These are phyloP conservation scores for Ambispora gerdemannii DNA, from an alignment of 192 early-diverging fungal species.

Conservation along the genomic window DNA sequence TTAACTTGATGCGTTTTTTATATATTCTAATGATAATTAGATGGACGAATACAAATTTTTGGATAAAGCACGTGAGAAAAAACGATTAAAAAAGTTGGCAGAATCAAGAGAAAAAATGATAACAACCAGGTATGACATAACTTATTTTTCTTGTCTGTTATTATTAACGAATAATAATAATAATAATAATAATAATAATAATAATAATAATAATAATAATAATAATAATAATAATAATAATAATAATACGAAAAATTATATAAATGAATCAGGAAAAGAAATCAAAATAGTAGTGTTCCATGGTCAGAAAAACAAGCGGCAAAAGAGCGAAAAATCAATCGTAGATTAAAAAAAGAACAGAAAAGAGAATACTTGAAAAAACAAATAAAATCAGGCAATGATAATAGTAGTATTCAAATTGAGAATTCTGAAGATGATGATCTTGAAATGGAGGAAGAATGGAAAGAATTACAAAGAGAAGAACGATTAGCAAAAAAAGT, in stretches of 20 bases:
- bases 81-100: slow-evolving; percentile 55
- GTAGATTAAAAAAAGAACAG: slow-evolving; percentile 65
- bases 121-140: neutral
- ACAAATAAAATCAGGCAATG: slow-evolving; percentile 37
- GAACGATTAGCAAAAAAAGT: slow-evolving; percentile 59
- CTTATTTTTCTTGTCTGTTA: too few species aligned
- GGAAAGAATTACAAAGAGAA: slow-evolving; percentile 60
- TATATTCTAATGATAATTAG: slow-evolving; percentile 32
- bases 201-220: too few species aligned
- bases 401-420: slow-evolving; percentile 30
- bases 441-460: slow-evolving; percentile 52
- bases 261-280: slow-evolving; percentile 46
- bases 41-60: slow-evolving; percentile 63
- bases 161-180: too few species aligned
- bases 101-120: slow-evolving; percentile 29
- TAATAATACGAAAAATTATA: slow-evolving; percentile 60
- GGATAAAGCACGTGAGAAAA: slow-evolving; percentile 68
- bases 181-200: too few species aligned
- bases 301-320: slow-evolving; percentile 75
- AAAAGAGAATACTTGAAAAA: slow-evolving; percentile 51
- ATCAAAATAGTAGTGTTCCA: slow-evolving; percentile 33
- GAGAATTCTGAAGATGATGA: slow-evolving; percentile 23
- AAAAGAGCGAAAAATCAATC: slow-evolving; percentile 62
- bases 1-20: slow-evolving; percentile 16
- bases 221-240: too few species aligned